Percentiles rank a stretch among this genome's conserved stretches.
Evolutionary conservation across 2,329 filamentous ascomycete genomes (phyloP).

Genomic region (Parascedosporium putredinis): DNA sequence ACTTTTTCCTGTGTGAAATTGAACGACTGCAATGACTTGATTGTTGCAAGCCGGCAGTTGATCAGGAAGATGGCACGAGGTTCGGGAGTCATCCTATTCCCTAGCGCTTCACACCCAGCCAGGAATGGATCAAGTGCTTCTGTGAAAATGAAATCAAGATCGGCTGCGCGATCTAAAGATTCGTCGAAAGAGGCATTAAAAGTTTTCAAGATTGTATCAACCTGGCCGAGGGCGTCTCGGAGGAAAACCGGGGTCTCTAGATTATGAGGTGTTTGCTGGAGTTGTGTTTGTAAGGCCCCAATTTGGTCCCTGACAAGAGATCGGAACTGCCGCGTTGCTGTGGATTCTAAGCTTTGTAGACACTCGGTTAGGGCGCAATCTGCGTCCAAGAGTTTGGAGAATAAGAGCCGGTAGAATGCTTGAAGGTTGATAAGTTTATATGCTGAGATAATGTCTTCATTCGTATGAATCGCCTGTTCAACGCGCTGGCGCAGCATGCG

Average conservation of each 20-base stretch:
- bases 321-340: slow-evolving; percentile 74
- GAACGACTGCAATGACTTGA: slow-evolving; percentile 44
- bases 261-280: slow-evolving; percentile 60
- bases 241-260: slow-evolving; percentile 73
- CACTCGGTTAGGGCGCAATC: slow-evolving; percentile 60
- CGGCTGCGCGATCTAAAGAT: slow-evolving; percentile 47
- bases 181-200: slow-evolving; percentile 71
- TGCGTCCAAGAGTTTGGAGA: slow-evolving; percentile 64
- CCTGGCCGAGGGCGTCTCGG: slow-evolving; percentile 65
- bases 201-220: slow-evolving; percentile 71
- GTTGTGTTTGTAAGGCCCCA: slow-evolving; percentile 60
- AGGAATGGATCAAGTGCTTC: slow-evolving; percentile 84
- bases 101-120: slow-evolving; percentile 59
- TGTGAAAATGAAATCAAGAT: slow-evolving; percentile 64
- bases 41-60: slow-evolving; percentile 58
- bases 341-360: slow-evolving; percentile 58
- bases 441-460: slow-evolving; percentile 78
- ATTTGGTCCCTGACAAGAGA: slow-evolving; percentile 72
- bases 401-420: slow-evolving; percentile 80
- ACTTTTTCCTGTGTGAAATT: slow-evolving; percentile 52
- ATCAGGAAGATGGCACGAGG: slow-evolving; percentile 58
- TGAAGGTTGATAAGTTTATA: slow-evolving; percentile 88
- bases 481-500: slow-evolving; percentile 80
- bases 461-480: slow-evolving; percentile 84
- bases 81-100: slow-evolving; percentile 47